phyloP scores from a whole-genome alignment of 192 early-diverging fungal species.

The Linnemannia exigua region DNA sequence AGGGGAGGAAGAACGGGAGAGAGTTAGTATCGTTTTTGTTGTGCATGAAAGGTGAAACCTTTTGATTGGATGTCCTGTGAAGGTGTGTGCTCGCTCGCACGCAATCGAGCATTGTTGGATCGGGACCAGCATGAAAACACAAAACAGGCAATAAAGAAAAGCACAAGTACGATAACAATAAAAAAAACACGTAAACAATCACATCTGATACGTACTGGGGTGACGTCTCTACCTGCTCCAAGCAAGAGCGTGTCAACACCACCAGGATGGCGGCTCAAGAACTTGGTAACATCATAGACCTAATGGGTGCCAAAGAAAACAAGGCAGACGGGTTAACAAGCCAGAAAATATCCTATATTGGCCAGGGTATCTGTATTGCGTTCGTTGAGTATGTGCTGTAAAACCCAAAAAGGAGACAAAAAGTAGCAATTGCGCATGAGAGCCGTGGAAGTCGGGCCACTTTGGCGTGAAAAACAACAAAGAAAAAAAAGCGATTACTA shows the following conservation, averaged over 20 bases:
- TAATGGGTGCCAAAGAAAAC: neutral
- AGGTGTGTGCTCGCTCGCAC: neutral
- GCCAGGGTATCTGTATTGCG: neutral
- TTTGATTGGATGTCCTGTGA: neutral
- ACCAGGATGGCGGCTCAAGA: slow-evolving; percentile 62
- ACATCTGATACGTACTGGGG: slow-evolving; percentile 60
- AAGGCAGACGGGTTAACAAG: neutral
- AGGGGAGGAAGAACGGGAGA: neutral
- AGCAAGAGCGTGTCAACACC: slow-evolving; percentile 62
- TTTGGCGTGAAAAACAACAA: neutral
- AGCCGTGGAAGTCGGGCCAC: neutral
- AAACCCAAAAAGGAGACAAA: neutral
- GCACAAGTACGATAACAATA: no score
- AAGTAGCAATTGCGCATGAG: neutral
- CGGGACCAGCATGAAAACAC: slow-evolving; percentile 7
- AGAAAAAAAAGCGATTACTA: neutral
- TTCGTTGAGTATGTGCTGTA: neutral
- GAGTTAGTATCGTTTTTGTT: neutral
- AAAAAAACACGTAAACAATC: neutral
- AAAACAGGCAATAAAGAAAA: neutral
- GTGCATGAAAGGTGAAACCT: slow-evolving; percentile 5
- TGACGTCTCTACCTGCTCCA: slow-evolving; percentile 64
- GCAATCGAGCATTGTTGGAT: neutral
- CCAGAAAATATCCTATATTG: neutral
- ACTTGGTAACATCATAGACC: slow-evolving; percentile 68